These are phyloP conservation scores for Hordeum pubiflorum DNA, from an alignment of 202 grass and related monocot genomes.

Conservation along the genomic window DNA sequence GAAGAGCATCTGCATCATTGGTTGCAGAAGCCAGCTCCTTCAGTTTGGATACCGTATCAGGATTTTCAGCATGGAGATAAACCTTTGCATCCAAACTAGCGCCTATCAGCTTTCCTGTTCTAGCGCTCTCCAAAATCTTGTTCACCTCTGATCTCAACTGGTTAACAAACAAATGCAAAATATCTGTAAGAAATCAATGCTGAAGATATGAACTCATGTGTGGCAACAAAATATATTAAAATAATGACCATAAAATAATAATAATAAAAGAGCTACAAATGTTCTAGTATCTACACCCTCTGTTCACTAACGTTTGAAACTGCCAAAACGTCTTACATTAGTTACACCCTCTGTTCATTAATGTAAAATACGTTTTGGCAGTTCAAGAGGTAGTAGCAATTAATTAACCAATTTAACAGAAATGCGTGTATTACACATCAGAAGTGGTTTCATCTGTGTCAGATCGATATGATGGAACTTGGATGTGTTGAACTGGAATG, in stretches of 20 bases:
- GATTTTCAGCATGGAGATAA: constrained; percentile 53
- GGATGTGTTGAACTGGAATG: background rate
- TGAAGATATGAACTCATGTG: constrained; percentile 10
- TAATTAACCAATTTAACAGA: constrained; percentile 9
- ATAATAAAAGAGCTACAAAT: background rate
- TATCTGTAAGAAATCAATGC: background rate
- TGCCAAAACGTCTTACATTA: too few relatives aligned
- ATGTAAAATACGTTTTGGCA: too few relatives aligned
- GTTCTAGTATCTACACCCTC: background rate
- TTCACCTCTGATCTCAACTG: constrained; percentile 99
- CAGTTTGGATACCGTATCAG: constrained; percentile 42
- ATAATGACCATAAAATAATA: too few relatives aligned
- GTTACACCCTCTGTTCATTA: too few relatives aligned
- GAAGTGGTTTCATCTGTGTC: background rate
- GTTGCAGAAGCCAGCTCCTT: constrained; percentile 56
- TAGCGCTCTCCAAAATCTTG: constrained; percentile 92
- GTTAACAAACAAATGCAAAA: constrained; percentile 20
- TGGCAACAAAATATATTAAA: background rate
- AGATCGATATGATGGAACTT: background rate
- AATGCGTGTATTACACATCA: background rate
- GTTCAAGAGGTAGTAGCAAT: background rate
- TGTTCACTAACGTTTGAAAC: too few relatives aligned
- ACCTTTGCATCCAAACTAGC: constrained; percentile 92
- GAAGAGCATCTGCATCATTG: constrained; percentile 86
- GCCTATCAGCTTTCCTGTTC: constrained; percentile 81